phyloP scores from a whole-genome alignment of 2,329 filamentous ascomycete species.

The Talaromyces sp. region DNA sequence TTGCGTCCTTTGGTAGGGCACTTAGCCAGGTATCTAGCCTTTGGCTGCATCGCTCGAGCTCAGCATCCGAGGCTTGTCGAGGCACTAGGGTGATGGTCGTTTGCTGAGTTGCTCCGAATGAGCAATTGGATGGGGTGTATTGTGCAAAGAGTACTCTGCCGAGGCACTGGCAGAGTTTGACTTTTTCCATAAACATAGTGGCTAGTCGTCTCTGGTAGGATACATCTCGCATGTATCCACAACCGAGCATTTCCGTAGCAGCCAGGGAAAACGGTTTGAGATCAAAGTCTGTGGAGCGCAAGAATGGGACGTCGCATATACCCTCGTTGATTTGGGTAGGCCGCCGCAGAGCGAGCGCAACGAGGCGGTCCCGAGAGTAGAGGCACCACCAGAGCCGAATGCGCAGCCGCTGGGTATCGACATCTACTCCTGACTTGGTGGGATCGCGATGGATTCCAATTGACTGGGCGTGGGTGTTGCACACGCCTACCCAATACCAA shows the following conservation, averaged over 20 bases:
- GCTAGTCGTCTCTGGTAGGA: conserved; percentile 71
- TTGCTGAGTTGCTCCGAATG: conserved; percentile 63
- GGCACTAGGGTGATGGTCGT: conserved; percentile 77
- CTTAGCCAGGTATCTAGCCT: conserved; percentile 71
- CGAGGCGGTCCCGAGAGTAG: conserved; percentile 84
- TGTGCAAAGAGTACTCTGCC: conserved; percentile 80
- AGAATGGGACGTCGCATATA: conserved; percentile 87
- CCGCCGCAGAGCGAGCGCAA: conserved; percentile 82
- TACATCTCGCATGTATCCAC: conserved; percentile 65
- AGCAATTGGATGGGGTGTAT: conserved; percentile 77
- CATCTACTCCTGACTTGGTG: conserved; percentile 63
- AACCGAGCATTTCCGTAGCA: conserved; percentile 59
- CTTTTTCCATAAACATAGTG: conserved; percentile 81
- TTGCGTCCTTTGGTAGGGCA: conserved; percentile 64
- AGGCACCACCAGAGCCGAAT: conserved; percentile 93
- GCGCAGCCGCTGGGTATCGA: conserved; percentile 67
- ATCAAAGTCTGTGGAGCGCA: conserved; percentile 75
- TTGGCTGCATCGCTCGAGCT: conserved; percentile 68
- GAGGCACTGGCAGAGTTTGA: conserved; percentile 79
- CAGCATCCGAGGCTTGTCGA: conserved; percentile 73
- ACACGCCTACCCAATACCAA: conserved; percentile 92
- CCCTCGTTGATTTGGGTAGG: conserved; percentile 85
- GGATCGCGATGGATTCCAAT: conserved; percentile 82
- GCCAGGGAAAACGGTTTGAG: conserved; percentile 61
- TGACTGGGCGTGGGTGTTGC: conserved; percentile 79